Conservation (phyloP, 495 filamentous ascomycete genomes). For the Jackrogersella minutella region DNA sequence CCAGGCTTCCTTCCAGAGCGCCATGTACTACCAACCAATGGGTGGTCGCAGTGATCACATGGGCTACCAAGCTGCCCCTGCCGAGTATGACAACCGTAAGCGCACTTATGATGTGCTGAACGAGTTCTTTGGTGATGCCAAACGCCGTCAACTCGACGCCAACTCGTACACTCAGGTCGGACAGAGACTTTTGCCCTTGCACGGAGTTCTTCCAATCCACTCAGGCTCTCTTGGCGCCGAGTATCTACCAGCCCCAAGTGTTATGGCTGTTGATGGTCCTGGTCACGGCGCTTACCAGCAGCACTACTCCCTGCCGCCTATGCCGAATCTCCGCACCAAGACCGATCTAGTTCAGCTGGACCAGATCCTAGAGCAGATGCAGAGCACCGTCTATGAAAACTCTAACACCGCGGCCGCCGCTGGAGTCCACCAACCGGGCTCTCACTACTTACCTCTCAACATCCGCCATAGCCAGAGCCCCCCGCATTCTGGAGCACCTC, state of each 20-base stretch:
- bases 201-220: slow-evolving; percentile 70
- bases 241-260: slow-evolving; percentile 63
- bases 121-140: slow-evolving; percentile 91
- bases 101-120: slow-evolving; percentile 87
- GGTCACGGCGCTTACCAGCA: slow-evolving; percentile 64
- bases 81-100: slow-evolving; percentile 73
- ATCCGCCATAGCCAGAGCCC: slow-evolving; percentile 81
- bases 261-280: slow-evolving; percentile 60
- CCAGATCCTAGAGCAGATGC: slow-evolving; percentile 92
- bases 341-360: slow-evolving; percentile 90
- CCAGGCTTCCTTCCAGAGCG: slow-evolving; percentile 59
- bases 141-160: slow-evolving; percentile 87
- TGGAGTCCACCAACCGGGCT: slow-evolving; percentile 71
- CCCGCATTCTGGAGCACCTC: slow-evolving; percentile 58
- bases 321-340: slow-evolving; percentile 90
- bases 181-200: slow-evolving; percentile 77
- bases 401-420: slow-evolving; percentile 79
- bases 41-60: slow-evolving; percentile 57
- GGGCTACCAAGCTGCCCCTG: slow-evolving; percentile 58
- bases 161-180: slow-evolving; percentile 83
- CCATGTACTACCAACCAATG: slow-evolving; percentile 74
- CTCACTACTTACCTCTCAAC: slow-evolving; percentile 55
- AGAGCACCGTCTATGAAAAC: slow-evolving; percentile 91
- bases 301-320: slow-evolving; percentile 80
- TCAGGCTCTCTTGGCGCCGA: slow-evolving; percentile 67